These are phyloP conservation scores for Desmodesmus armatus DNA, from an alignment of 139 green algal genomes.

Conservation along the genomic window DNA sequence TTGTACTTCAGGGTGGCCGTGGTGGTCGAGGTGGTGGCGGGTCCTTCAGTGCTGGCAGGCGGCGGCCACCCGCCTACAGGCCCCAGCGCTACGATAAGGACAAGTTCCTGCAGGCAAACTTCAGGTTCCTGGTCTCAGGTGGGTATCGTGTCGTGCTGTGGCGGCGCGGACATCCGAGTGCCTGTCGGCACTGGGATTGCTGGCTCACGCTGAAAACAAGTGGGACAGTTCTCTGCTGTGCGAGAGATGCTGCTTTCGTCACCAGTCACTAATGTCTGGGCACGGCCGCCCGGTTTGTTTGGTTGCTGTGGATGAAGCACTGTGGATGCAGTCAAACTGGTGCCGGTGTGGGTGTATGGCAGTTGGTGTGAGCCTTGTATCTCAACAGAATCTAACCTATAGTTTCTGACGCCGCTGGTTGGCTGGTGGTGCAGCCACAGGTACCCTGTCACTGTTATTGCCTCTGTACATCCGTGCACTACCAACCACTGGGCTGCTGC, in stretches of 20 bases:
- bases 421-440: too few species aligned
- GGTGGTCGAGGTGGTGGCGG: conserved; percentile 6
- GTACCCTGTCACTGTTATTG: too few species aligned
- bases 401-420: too few species aligned
- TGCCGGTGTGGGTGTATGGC: too few species aligned
- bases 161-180: not conserved
- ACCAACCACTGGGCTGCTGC: not conserved
- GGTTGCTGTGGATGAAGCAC: too few species aligned
- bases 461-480: not conserved
- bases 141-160: not conserved
- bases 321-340: too few species aligned
- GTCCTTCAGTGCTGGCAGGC: not conserved
- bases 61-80: conserved; percentile 8
- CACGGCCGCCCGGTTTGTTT: too few species aligned
- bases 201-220: not conserved
- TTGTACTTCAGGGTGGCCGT: conserved; percentile 14
- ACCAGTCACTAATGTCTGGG: too few species aligned
- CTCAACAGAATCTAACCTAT: too few species aligned
- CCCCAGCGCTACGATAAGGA: conserved; percentile 77
- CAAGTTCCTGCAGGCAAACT: conserved; percentile 88
- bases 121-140: conserved; percentile 86
- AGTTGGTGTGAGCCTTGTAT: too few species aligned
- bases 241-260: too few species aligned
- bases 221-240: not conserved
- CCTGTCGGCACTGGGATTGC: not conserved